Conservation (phyloP, 495 filamentous ascomycete species). For the Neurospora sp. region DNA sequence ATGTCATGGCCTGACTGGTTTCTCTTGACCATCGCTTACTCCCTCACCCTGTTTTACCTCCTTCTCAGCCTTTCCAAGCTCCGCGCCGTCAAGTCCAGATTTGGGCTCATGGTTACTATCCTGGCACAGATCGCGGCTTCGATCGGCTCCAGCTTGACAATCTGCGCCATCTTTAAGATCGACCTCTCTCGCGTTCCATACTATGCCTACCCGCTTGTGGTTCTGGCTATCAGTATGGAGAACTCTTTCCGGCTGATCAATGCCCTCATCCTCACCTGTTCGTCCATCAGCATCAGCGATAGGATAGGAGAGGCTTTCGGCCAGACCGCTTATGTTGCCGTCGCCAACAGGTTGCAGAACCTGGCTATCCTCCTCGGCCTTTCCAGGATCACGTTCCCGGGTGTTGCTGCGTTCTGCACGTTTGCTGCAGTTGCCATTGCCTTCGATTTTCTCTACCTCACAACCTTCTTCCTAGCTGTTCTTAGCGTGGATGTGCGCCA, state of each 20-base stretch:
- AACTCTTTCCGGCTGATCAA: constrained; percentile 68
- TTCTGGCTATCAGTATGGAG: constrained; percentile 59
- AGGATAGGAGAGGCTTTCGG: constrained; percentile 60
- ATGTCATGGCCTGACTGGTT: constrained; percentile 51
- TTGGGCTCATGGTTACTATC: constrained; percentile 57
- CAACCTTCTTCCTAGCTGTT: constrained; percentile 64
- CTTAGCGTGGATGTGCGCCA: constrained; percentile 64
- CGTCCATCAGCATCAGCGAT: constrained; percentile 45
- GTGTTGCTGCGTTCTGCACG: constrained; percentile 56
- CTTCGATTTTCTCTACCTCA: constrained; percentile 59
- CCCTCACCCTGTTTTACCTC: constrained; percentile 47
- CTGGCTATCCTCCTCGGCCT: constrained; percentile 46
- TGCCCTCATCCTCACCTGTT: constrained; percentile 53
- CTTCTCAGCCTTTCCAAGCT: constrained; percentile 47
- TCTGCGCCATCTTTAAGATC: constrained; percentile 51
- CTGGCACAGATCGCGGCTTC: constrained; percentile 56
- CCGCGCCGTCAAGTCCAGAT: constrained; percentile 55
- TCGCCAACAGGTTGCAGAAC: constrained; percentile 50
- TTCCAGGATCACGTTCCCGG: constrained; percentile 47
- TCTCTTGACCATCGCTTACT: constrained; percentile 49
- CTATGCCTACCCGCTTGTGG: constrained; percentile 58
- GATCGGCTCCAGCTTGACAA: constrained; percentile 53
- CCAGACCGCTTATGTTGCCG: constrained; percentile 54
- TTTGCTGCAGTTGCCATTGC: constrained; percentile 59
- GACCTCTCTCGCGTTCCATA: constrained; percentile 51